These are phyloP conservation scores for Chalara sp. DNA, from an alignment of 2,329 filamentous ascomycete genomes.

Conservation along the genomic window DNA sequence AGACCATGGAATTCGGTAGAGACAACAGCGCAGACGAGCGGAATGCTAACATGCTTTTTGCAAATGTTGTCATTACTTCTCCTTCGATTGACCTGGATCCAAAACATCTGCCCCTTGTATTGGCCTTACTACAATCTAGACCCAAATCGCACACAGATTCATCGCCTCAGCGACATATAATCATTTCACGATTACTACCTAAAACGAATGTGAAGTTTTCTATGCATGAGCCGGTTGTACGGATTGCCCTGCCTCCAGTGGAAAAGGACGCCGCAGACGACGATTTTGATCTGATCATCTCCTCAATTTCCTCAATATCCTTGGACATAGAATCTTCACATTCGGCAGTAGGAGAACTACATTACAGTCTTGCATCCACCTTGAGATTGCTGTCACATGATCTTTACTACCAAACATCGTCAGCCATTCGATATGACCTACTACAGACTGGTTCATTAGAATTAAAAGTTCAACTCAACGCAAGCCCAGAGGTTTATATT, in stretches of 20 bases:
- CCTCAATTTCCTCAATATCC: conserved; percentile 87
- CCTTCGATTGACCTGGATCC: conserved; percentile 91
- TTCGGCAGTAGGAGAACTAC: conserved; percentile 71
- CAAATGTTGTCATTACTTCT: conserved; percentile 92
- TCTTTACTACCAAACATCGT: conserved; percentile 88
- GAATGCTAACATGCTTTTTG: conserved; percentile 93
- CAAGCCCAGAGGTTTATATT: conserved; percentile 79
- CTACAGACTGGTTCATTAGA: conserved; percentile 85
- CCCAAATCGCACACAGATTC: conserved; percentile 35
- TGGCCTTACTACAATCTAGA: conserved; percentile 64
- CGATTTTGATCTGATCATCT: conserved; percentile 93
- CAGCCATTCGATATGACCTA: conserved; percentile 76
- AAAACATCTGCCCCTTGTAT: conserved; percentile 78
- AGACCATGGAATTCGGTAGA: conserved; percentile 76
- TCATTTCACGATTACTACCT: conserved; percentile 86
- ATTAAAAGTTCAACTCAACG: conserved; percentile 76
- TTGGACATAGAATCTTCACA: conserved; percentile 95
- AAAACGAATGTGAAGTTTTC: conserved; percentile 95
- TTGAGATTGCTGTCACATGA: conserved; percentile 80
- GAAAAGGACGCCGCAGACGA: conserved; percentile 57
- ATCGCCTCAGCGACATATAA: conserved; percentile 48
- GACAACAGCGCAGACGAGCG: conserved; percentile 70
- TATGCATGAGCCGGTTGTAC: conserved; percentile 89
- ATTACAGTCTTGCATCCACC: conserved; percentile 80
- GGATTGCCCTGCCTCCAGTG: conserved; percentile 80